A percentile compares a stretch with the other conserved stretches of the same genome.
phyloP scores from a whole-genome alignment of 129 eudicot species.

The Oenanthe sinensis region DNA sequence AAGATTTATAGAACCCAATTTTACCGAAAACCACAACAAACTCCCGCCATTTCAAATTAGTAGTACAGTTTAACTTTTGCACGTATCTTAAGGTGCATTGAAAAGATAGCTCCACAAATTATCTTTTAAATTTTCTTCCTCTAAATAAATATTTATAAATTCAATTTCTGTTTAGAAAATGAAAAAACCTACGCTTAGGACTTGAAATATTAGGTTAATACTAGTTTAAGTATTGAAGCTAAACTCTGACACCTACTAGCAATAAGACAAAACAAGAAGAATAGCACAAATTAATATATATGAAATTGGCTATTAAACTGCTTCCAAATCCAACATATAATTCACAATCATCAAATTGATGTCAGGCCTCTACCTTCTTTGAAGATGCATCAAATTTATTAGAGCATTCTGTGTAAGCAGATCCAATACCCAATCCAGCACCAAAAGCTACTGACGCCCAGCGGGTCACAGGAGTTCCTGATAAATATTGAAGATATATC shows the following conservation, averaged over 20 bases:
- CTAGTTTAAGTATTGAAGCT: neutral
- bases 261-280: neutral
- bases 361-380: conserved; percentile 22
- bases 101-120: no score
- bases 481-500: conserved; percentile 6
- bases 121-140: no score
- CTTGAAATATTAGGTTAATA: neutral
- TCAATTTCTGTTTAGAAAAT: no score
- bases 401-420: conserved; percentile 90
- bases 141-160: no score
- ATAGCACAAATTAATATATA: neutral
- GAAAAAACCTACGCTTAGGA: no score
- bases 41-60: no score
- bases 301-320: neutral
- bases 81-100: no score
- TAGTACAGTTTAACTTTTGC: no score
- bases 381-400: conserved; percentile 41
- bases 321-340: neutral
- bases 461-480: conserved; percentile 84
- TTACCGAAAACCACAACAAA: neutral
- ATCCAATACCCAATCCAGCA: conserved; percentile 89
- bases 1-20: neutral
- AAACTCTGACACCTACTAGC: neutral
- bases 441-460: conserved; percentile 95
- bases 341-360: neutral